Conservation (phyloP, 2,329 filamentous ascomycete genomes). For the Alternaria hordeiaustralica region DNA sequence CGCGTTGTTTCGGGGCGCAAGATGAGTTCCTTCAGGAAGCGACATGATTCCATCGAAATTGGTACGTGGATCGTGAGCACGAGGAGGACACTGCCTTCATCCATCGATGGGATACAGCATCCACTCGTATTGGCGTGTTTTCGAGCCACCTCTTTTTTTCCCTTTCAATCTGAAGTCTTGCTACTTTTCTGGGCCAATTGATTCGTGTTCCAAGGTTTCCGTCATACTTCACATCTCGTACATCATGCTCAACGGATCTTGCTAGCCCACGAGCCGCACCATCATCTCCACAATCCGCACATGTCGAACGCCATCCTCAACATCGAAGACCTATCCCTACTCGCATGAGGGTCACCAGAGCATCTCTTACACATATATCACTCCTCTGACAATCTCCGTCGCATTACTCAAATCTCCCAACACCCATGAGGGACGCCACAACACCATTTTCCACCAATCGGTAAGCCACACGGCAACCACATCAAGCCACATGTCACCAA, state of each 20-base stretch:
- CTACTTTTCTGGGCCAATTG: background rate
- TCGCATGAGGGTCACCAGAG: background rate
- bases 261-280: background rate
- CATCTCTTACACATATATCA: background rate
- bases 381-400: background rate
- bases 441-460: constrained; percentile 11
- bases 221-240: background rate
- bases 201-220: background rate
- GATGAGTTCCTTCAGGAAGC: background rate
- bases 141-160: background rate
- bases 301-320: background rate
- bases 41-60: background rate
- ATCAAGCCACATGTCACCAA: background rate
- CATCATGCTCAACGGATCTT: background rate
- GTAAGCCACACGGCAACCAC: background rate
- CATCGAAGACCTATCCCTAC: background rate
- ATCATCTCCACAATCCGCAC: background rate
- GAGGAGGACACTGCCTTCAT: background rate
- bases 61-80: background rate
- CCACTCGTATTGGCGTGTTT: background rate
- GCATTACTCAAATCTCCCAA: background rate
- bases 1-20: background rate
- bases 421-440: background rate
- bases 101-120: background rate
- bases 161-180: background rate